Percentiles rank a stretch among this genome's conserved stretches.
These are phyloP conservation scores for Noccaea caerulescens DNA, from an alignment of 345 rosid species.

Conservation along the genomic window DNA sequence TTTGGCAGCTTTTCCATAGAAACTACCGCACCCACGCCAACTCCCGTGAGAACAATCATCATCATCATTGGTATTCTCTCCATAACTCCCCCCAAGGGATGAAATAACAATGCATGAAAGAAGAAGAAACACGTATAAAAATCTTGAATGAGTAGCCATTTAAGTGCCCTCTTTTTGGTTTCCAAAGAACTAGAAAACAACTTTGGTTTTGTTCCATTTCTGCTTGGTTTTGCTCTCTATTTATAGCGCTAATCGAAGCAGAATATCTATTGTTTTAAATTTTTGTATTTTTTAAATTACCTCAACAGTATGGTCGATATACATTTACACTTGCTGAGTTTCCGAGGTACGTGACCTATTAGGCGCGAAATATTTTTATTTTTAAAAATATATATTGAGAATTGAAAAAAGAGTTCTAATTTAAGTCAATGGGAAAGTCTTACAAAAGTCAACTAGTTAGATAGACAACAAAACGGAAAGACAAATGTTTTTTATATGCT, in stretches of 20 bases:
- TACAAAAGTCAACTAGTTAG: constrained; percentile 29
- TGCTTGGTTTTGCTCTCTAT: constrained; percentile 34
- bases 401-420: constrained; percentile 8
- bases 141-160: constrained; percentile 40
- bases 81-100: constrained; percentile 31
- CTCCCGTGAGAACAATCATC: constrained; percentile 47
- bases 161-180: constrained; percentile 19
- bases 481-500: background rate
- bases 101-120: constrained; percentile 40
- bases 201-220: constrained; percentile 36
- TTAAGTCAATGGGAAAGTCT: constrained; percentile 40
- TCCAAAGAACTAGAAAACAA: constrained; percentile 32
- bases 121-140: constrained; percentile 40
- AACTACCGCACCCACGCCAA: constrained; percentile 64
- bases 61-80: constrained; percentile 36
- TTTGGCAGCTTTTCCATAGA: constrained; percentile 30
- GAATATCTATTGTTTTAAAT: background rate
- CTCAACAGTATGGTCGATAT: constrained; percentile 30
- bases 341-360: constrained; percentile 36
- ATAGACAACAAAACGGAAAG: constrained; percentile 13
- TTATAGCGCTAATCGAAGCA: constrained; percentile 40
- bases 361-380: constrained; percentile 20
- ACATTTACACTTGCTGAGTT: constrained; percentile 31
- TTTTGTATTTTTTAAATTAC: background rate
- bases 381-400: background rate